These are phyloP conservation scores for Candida insectorum DNA, from an alignment of 805 yeast genomes.

Conservation along the genomic window DNA sequence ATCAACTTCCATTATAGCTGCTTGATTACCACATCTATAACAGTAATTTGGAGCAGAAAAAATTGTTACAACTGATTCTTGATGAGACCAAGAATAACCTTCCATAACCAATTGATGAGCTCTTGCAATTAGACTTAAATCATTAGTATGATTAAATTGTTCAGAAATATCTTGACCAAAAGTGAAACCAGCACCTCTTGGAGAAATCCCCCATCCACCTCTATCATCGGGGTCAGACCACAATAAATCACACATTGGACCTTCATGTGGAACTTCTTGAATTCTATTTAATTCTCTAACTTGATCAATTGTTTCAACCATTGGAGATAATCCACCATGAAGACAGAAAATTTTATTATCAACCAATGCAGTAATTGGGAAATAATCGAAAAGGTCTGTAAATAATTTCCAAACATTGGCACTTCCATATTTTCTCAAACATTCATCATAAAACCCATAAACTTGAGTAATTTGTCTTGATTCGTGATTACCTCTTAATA, in stretches of 20 bases:
- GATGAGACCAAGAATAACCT: conserved; percentile 93
- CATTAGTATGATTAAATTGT: conserved; percentile 90
- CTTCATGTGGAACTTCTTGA: conserved; percentile 97
- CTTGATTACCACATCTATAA: conserved; percentile 97
- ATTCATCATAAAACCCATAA: conserved; percentile 93
- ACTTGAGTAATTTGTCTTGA: conserved; percentile 95
- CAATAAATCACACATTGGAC: conserved; percentile 93
- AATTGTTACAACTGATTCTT: conserved; percentile 89
- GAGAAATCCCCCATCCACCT: conserved; percentile 97
- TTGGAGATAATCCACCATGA: conserved; percentile 94
- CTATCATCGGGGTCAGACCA: conserved; percentile 98
- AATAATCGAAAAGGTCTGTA: conserved; percentile 87
- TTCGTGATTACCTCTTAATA: conserved; percentile 92
- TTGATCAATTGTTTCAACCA: conserved; percentile 90
- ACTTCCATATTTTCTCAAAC: conserved; percentile 86
- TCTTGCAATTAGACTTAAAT: conserved; percentile 79
- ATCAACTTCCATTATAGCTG: conserved; percentile 97
- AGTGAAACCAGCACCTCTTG: conserved; percentile 98
- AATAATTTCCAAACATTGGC: conserved; percentile 93
- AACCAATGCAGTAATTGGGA: conserved; percentile 90
- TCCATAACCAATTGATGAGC: conserved; percentile 99
- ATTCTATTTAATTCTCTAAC: conserved; percentile 86
- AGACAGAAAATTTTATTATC: conserved; percentile 88
- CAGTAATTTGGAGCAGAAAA: conserved; percentile 96
- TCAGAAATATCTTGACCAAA: conserved; percentile 95